phyloP scores from a whole-genome alignment of 2,329 filamentous ascomycete genomes.

The Helotiales sp. region DNA sequence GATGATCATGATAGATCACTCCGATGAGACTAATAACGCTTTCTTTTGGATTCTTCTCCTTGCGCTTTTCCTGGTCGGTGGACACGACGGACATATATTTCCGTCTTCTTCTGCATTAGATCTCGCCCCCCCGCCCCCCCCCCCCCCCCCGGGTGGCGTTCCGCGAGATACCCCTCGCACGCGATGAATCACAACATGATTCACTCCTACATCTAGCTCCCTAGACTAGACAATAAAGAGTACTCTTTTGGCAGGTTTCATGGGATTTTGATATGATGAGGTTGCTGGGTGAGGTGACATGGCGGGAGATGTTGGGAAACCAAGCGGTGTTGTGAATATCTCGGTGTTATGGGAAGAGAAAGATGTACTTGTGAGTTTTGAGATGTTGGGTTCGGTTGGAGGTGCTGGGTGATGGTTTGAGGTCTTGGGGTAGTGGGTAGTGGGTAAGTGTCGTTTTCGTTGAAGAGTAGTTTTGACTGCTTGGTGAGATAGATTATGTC shows the following conservation, averaged over 20 bases:
- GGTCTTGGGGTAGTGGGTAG: too few species aligned
- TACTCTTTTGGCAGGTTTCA: background rate
- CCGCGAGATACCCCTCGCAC: background rate
- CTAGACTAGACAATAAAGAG: background rate
- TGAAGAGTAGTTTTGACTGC: too few species aligned
- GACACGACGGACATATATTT: background rate
- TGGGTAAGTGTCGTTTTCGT: too few species aligned
- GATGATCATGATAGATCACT: too few species aligned
- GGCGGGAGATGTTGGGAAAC: background rate
- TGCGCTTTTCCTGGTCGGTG: background rate
- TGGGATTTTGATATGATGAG: background rate
- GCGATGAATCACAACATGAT: background rate
- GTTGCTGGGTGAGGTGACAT: background rate
- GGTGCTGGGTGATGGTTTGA: too few species aligned
- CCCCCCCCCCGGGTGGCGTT: too few species aligned
- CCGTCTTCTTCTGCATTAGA: background rate
- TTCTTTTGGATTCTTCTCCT: too few species aligned
- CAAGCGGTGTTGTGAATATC: background rate
- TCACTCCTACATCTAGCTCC: background rate
- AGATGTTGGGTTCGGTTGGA: too few species aligned
- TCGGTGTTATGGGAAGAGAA: background rate
- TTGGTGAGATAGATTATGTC: too few species aligned
- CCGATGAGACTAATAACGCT: too few species aligned
- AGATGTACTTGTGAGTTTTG: background rate
- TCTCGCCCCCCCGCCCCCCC: too few species aligned